These are phyloP conservation scores for Phaeodactylum tricornutum DNA, from an alignment of 108 stramenopile genomes.

Conservation along the genomic window DNA sequence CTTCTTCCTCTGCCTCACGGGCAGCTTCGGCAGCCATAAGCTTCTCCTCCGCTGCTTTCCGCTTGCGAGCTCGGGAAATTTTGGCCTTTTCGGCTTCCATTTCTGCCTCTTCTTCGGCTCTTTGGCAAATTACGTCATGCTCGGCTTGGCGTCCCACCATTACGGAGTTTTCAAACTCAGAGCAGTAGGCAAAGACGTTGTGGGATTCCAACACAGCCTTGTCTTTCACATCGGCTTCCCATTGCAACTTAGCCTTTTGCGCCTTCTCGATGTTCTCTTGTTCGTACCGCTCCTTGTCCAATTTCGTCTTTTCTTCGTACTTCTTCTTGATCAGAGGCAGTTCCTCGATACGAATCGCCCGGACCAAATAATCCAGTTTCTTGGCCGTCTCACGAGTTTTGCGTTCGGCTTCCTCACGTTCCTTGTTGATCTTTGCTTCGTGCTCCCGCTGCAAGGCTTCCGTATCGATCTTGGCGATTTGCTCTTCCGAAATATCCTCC, in stretches of 20 bases:
- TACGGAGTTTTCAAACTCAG: constrained; percentile 50
- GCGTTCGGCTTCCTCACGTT: constrained; percentile 86
- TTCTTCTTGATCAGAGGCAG: constrained; percentile 72
- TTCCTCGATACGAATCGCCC: constrained; percentile 94
- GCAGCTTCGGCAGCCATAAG: constrained; percentile 34
- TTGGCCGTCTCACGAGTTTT: constrained; percentile 79
- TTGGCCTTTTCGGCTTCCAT: constrained; percentile 68
- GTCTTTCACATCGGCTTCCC: constrained; percentile 64
- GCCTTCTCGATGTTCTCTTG: constrained; percentile 59
- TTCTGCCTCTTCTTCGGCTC: constrained; percentile 61
- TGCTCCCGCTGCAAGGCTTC: constrained; percentile 76
- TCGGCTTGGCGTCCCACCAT: constrained; percentile 50
- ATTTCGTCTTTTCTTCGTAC: constrained; percentile 60
- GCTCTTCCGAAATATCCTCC: constrained; percentile 80
- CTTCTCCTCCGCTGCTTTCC: constrained; percentile 53
- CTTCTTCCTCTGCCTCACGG: constrained; percentile 37
- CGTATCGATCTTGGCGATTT: constrained; percentile 54
- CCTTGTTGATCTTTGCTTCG: constrained; percentile 76
- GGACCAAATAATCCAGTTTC: constrained; percentile 82
- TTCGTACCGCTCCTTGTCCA: constrained; percentile 62
- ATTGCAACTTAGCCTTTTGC: constrained; percentile 49
- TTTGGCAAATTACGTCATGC: constrained; percentile 45
- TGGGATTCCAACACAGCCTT: constrained; percentile 42
- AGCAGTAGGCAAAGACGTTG: constrained; percentile 49
- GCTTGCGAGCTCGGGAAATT: constrained; percentile 48